Evolutionary conservation across 192 early-diverging fungal species (phyloP).

Genomic region (Coemansia javaensis): DNA sequence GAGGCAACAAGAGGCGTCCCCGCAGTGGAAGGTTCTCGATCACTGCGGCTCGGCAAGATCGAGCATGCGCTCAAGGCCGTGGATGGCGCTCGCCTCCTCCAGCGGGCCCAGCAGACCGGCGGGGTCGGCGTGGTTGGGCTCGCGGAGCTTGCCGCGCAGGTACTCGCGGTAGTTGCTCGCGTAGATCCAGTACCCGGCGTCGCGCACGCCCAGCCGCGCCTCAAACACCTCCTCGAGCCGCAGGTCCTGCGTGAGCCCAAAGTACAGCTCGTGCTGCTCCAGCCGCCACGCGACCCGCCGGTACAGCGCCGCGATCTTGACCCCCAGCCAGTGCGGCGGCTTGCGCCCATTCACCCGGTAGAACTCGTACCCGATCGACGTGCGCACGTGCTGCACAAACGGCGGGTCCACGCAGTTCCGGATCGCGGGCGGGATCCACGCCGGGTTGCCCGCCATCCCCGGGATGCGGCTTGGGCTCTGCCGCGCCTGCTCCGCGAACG

Average conservation of each 20-base stretch:
- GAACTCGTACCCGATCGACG: conserved; percentile 39
- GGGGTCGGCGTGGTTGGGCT: background rate
- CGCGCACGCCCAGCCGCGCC: conserved; percentile 27
- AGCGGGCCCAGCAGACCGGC: too few relatives aligned
- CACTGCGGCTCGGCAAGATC: too few relatives aligned
- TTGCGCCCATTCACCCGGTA: conserved; percentile 36
- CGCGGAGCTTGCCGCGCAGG: conserved; percentile 25
- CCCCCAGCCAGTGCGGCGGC: conserved; percentile 41
- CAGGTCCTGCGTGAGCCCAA: conserved; percentile 28
- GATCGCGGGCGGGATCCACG: conserved; percentile 38
- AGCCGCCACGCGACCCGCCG: conserved; percentile 5
- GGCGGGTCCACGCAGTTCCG: conserved; percentile 26
- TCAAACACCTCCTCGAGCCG: conserved; percentile 48
- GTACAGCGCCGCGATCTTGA: conserved; percentile 19
- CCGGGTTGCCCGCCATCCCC: conserved; percentile 28
- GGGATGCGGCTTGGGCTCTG: conserved; percentile 8
- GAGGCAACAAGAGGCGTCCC: too few relatives aligned
- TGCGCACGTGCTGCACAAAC: conserved; percentile 35
- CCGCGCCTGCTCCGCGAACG: conserved; percentile 17
- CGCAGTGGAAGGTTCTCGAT: too few relatives aligned
- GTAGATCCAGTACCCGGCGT: conserved; percentile 37
- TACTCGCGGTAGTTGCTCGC: conserved; percentile 45
- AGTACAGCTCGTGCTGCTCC: conserved; percentile 36
- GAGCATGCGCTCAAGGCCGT: too few relatives aligned
- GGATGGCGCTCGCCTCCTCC: too few relatives aligned